Evolutionary conservation across 1,139 yeast species (phyloP), one percentile per base, ranked within the genome.

Genomic region (Saccharomyces hybrid): DNA sequence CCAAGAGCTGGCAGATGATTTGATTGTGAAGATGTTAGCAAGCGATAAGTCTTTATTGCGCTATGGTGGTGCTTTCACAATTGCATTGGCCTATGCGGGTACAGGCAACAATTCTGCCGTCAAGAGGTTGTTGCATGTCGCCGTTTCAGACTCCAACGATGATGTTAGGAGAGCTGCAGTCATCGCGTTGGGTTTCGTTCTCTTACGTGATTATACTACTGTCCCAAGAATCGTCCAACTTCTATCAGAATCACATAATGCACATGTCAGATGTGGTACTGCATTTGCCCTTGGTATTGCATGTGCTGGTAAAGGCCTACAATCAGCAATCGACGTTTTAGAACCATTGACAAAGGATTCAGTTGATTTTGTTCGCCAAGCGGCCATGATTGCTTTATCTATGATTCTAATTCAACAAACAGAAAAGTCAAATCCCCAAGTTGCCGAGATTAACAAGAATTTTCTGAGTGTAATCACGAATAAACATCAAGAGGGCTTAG

Each of bases 251-350:
- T 88, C 97, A 0, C 97, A 93, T 72, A 95, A 93, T 69, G 96
- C 99, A 14, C 98, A 95, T 69, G 99, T 95, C 32, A 88, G 99
- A 73, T 93, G 95, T 69, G 99, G 99, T 74, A 87, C 98, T 47
- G 97, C 98, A 2, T 78, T 93, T 83, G 99, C 99, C 0, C 79
- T 93, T 61, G 99, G 98, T 73, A 88, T 95, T 57, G 84, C 98
- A 2, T 91, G 98, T 77, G 97, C 98, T 30, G 99, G 99, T 53
- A 86, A 95, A 70, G 95, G 91, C 4, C 75, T 88, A 56, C 83
- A 86, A 54, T 84, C 93, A 48, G 99, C 99, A 0, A 81, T 93
- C 59, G 97, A 90, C 61, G 90, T 95, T 25, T 79, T 93, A 62
- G 96, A 89, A 72, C 97, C 98, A 41, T 81, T 93, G 75, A 82